Base-by-base conservation (phyloP, 441 rosid genomes). In the Eruca vesicaria region DNA sequence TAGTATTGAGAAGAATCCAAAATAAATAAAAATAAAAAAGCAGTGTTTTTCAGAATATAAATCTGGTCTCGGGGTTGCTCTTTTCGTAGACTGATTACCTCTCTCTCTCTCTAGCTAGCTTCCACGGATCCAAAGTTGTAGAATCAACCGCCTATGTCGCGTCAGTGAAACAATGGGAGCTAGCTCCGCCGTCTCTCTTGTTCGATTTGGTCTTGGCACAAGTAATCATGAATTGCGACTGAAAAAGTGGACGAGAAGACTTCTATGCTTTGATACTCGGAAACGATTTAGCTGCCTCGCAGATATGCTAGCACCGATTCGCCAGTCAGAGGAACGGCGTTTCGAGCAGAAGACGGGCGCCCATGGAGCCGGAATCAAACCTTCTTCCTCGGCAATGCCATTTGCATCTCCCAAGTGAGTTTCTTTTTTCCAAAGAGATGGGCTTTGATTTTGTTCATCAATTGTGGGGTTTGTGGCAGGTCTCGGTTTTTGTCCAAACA, bases 401-500 rank as follows among this genome's bases (percentile, higher is more conserved):
- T 96, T 96, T 79, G 83, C 97, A 75, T 91, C 95, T 66, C 78
- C 97, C 31, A 92, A 82, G 99, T 95, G 83, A 60, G 88, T 71
- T 29, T 32, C 61, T 31, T 16, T 28, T 38, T 7, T n/a, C 33
- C 4, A 9, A n/a, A 60, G 63, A 60, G 2, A 32, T 36, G 23
- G 38, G 33, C 32, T 53, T 28, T 69, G 18, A 52, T 52, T 9
- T 53, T 53, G 58, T 20, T 52, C 3, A 23, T 28, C 1, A 53
- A 10, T 63, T 43, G 31, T 64, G 62, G 55, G 63, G 11, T 48
- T 20, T 70, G 38, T 73, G 69, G 67, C 79, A 96, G 99, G 78
- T 83, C 90, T 77, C 83, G 82, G 56, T 89, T 86, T 72, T 75
- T 78, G 63, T 81, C 91, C 15, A 96, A 89, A 76, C 99, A 93